phyloP scores from a whole-genome alignment of 2,329 filamentous ascomycete genomes.

The Westerdykella ornata region DNA sequence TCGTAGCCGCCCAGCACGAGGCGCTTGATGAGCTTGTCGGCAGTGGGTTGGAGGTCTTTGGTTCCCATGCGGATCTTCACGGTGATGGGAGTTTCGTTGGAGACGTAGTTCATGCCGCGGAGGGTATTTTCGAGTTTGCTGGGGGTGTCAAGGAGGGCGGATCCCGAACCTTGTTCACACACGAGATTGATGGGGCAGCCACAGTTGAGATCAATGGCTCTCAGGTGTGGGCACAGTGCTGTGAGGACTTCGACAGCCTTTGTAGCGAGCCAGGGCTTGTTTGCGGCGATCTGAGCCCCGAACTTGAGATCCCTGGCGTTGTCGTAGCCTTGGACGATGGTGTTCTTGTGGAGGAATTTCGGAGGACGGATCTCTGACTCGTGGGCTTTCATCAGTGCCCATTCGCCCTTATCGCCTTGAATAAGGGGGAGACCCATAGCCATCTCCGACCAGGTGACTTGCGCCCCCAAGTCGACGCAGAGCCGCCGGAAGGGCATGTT shows the following conservation, averaged over 20 bases:
- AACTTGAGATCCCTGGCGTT: constrained; percentile 79
- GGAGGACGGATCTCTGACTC: constrained; percentile 72
- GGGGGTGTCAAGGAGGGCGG: constrained; percentile 80
- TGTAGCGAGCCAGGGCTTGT: constrained; percentile 82
- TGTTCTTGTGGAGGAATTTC: constrained; percentile 51
- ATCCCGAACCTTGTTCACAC: constrained; percentile 80
- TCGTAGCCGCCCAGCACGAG: constrained; percentile 75
- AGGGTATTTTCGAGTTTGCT: constrained; percentile 91
- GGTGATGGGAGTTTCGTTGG: constrained; percentile 82
- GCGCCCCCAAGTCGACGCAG: constrained; percentile 80
- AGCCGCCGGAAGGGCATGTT: constrained; percentile 91
- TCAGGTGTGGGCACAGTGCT: constrained; percentile 69
- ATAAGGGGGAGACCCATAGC: constrained; percentile 84
- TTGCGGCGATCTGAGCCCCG: constrained; percentile 85
- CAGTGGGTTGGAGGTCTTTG: constrained; percentile 69
- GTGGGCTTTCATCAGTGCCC: constrained; percentile 91
- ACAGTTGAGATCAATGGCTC: constrained; percentile 91
- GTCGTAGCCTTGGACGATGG: constrained; percentile 69
- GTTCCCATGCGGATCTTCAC: constrained; percentile 93
- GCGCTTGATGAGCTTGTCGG: constrained; percentile 72
- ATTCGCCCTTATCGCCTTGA: constrained; percentile 85
- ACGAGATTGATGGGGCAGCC: constrained; percentile 96
- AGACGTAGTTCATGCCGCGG: constrained; percentile 91
- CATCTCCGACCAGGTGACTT: constrained; percentile 98
- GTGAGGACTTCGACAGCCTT: constrained; percentile 81